phyloP scores from a whole-genome alignment of 441 rosid genomes.

The Arabidopsis lyrata region DNA sequence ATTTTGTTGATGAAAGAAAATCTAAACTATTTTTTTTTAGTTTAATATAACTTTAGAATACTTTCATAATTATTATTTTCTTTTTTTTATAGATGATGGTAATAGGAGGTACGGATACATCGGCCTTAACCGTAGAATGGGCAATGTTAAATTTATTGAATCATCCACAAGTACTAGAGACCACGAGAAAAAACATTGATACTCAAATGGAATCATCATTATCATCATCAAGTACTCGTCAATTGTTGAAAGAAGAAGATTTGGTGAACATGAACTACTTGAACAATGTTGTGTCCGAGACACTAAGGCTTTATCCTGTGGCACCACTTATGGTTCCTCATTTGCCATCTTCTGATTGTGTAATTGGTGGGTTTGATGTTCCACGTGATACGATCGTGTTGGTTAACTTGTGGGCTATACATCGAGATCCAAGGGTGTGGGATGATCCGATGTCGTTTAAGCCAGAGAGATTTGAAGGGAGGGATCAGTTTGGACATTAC shows the following conservation, averaged over 20 bases:
- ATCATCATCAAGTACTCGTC: slow-evolving; percentile 26
- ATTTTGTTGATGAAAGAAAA: not conserved
- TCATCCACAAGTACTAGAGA: slow-evolving; percentile 47
- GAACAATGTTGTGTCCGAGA: slow-evolving; percentile 52
- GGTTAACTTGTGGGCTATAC: slow-evolving; percentile 55
- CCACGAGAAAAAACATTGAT: slow-evolving; percentile 48
- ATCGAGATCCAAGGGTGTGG: slow-evolving; percentile 54
- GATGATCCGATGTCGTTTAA: slow-evolving; percentile 51
- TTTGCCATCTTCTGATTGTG: slow-evolving; percentile 50
- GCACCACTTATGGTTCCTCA: slow-evolving; percentile 59
- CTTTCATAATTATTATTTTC: not conserved
- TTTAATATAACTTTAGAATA: not conserved
- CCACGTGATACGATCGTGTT: slow-evolving; percentile 49
- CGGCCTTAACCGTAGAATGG: slow-evolving; percentile 58
- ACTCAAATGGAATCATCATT: slow-evolving; percentile 37
- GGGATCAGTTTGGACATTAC: slow-evolving; percentile 24
- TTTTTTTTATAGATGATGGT: slow-evolving; percentile 34
- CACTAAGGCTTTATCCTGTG: slow-evolving; percentile 53
- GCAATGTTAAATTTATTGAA: slow-evolving; percentile 57
- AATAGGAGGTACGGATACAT: slow-evolving; percentile 51
- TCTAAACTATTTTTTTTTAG: too few relatives aligned
- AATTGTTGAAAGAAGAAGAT: slow-evolving; percentile 54
- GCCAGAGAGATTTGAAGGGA: slow-evolving; percentile 56
- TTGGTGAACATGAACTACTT: slow-evolving; percentile 54
- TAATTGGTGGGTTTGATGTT: slow-evolving; percentile 48